Percentiles rank a stretch among this genome's conserved stretches.
These are phyloP conservation scores for Kuraishia hungarica DNA, from an alignment of 805 yeast genomes.

Conservation along the genomic window DNA sequence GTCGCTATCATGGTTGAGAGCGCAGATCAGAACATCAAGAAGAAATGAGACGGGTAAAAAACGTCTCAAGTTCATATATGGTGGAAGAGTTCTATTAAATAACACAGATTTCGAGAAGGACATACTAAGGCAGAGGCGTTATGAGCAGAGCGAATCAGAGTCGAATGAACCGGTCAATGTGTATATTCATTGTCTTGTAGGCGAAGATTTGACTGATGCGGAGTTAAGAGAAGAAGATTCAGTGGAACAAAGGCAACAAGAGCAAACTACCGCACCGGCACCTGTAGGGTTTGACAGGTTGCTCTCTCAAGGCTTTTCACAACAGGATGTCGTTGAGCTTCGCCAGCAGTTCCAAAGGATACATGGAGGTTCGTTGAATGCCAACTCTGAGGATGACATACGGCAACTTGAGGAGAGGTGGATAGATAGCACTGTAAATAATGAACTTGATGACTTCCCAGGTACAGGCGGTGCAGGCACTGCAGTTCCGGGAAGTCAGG, in stretches of 20 bases:
- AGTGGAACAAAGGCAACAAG: constrained; percentile 43
- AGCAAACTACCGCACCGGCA: constrained; percentile 50
- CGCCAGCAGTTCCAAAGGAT: constrained; percentile 67
- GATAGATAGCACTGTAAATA: constrained; percentile 71
- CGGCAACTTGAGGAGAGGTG: constrained; percentile 77
- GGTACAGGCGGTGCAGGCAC: constrained; percentile 8
- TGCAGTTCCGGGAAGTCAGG: constrained; percentile 4
- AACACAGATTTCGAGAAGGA: constrained; percentile 47
- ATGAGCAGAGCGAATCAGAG: constrained; percentile 7
- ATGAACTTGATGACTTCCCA: constrained; percentile 37
- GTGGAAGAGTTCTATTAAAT: constrained; percentile 58
- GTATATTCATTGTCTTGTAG: constrained; percentile 76
- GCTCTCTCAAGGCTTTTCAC: constrained; percentile 75
- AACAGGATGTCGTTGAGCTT: constrained; percentile 63
- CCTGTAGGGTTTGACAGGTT: constrained; percentile 81
- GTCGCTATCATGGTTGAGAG: constrained; percentile 30
- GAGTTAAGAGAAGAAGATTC: constrained; percentile 55
- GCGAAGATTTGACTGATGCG: constrained; percentile 46
- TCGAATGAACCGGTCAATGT: constrained; percentile 22
- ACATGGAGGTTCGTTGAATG: constrained; percentile 37
- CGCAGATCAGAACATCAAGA: constrained; percentile 28
- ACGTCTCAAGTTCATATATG: constrained; percentile 57
- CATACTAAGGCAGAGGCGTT: constrained; percentile 23
- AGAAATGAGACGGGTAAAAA: constrained; percentile 26
- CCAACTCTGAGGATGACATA: constrained; percentile 36